Evolutionary conservation across 2,329 filamentous ascomycete genomes (phyloP).

Genomic region (Hymenoscyphus occultus): DNA sequence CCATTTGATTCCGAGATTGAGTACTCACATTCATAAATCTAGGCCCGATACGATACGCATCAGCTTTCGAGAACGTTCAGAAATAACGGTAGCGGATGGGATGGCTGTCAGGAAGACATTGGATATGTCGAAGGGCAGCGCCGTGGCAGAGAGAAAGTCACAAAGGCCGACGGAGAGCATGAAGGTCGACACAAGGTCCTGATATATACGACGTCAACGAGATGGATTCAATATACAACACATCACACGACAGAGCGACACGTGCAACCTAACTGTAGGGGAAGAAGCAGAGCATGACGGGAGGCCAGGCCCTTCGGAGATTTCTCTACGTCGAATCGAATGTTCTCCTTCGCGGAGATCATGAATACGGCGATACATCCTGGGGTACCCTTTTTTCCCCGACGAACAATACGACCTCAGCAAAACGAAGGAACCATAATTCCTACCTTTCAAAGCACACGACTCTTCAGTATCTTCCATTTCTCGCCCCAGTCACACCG

Average conservation of each 20-base stretch:
- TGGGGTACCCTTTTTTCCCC: background rate
- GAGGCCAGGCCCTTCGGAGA: background rate
- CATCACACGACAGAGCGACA: background rate
- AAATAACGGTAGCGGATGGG: background rate
- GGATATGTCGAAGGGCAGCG: background rate
- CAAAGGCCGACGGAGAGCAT: background rate
- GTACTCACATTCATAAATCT: constrained; percentile 4
- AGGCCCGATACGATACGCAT: background rate
- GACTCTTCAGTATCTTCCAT: background rate
- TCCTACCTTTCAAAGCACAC: background rate
- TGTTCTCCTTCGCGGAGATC: background rate
- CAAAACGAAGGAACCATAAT: background rate
- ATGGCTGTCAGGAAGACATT: background rate
- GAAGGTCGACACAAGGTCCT: background rate
- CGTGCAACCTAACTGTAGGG: background rate
- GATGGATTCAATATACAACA: constrained; percentile 1
- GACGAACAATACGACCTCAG: background rate
- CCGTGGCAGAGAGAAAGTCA: background rate
- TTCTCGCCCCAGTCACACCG: background rate
- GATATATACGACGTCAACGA: background rate
- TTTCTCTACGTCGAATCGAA: background rate
- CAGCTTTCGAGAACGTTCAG: background rate
- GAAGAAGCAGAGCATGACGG: background rate
- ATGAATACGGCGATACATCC: background rate
- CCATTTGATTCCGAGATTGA: background rate